phyloP scores from a whole-genome alignment of 306 rosid species.

The Medicago arabica region DNA sequence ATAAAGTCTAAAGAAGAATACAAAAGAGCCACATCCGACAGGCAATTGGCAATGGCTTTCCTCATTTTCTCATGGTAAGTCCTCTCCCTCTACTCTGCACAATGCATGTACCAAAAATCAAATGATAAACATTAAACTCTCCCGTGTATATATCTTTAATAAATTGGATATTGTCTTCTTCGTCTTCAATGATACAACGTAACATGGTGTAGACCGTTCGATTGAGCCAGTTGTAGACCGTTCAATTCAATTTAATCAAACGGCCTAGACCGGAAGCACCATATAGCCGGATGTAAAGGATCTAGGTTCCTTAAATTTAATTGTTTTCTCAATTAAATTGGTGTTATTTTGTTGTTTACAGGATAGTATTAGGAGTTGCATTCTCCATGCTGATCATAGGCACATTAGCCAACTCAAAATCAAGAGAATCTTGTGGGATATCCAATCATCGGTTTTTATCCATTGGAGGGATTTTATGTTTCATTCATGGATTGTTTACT shows the following conservation, averaged over 20 bases:
- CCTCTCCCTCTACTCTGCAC: background rate
- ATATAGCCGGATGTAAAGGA: too few relatives aligned
- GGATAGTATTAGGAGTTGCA: constrained; percentile 57
- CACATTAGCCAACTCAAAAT: constrained; percentile 63
- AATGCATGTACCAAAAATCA: background rate
- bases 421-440: constrained; percentile 68
- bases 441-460: constrained; percentile 63
- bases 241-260: too few relatives aligned
- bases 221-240: too few relatives aligned
- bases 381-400: constrained; percentile 69
- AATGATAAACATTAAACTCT: background rate
- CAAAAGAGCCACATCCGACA: constrained; percentile 53
- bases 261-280: too few relatives aligned
- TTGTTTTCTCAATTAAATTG: background rate
- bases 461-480: constrained; percentile 81
- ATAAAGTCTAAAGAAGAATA: constrained; percentile 53
- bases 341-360: constrained; percentile 32
- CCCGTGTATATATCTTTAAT: background rate
- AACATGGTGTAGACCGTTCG: background rate
- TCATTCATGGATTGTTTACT: constrained; percentile 69
- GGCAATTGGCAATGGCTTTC: constrained; percentile 54
- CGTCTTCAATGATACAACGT: background rate
- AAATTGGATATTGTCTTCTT: too few relatives aligned
- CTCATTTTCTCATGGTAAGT: constrained; percentile 74
- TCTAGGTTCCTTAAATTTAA: too few relatives aligned